Base-by-base conservation (phyloP, 1,284 basidiomycete species). In the Schizopora paradoxa region DNA sequence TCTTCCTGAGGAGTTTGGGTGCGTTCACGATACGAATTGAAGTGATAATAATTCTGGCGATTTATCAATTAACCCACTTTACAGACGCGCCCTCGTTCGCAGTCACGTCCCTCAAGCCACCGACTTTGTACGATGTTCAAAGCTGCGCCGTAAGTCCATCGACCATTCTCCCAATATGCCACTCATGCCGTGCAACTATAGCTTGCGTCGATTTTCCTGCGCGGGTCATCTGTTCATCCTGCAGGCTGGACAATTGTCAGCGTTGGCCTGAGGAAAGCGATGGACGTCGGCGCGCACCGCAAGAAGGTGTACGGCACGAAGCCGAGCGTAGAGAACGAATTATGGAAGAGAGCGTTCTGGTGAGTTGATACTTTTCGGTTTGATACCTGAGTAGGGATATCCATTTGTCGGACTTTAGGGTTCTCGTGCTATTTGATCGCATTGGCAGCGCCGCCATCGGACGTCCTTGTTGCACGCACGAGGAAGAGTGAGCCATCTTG, bases 401-500 rank as follows among this genome's bases (percentile, higher is more conserved):
- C 18, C 22, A 16, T 35, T 19, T 19, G 18, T 3, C 22, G 3
- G 6, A 13, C 6, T 35, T 10, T 22, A 48, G 47, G 47, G 43
- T 61, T 48, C 56, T 70, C 6, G 70, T 83, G 14, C 66, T 73
- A 2, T 72, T 79, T 43, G 85, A 87, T 53, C 75, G 84, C 22
- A 62, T 83, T 28, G 73, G 71, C 14, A 82, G 82, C 49, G 76
- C 79, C 14, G 67, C 69, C 22, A 69, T 91, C 22, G 91, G 91
- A 8, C 70, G 91, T 28, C 74, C 86, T 5, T 79, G 82, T 46
- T 75, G 77, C 26, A 66, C 85, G 26, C 76, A 78, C 26, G 86
- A 91, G 58, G 86, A 90, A 62, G 89, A 93, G 85, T 87, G 56
- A 61, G 81, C 65, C 31, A 7, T 19, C 18, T 26, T 29, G 33